Percentiles rank a stretch among this genome's conserved stretches.
These are phyloP conservation scores for Aspergillus baeticus DNA, from an alignment of 495 filamentous ascomycete genomes.

Conservation along the genomic window DNA sequence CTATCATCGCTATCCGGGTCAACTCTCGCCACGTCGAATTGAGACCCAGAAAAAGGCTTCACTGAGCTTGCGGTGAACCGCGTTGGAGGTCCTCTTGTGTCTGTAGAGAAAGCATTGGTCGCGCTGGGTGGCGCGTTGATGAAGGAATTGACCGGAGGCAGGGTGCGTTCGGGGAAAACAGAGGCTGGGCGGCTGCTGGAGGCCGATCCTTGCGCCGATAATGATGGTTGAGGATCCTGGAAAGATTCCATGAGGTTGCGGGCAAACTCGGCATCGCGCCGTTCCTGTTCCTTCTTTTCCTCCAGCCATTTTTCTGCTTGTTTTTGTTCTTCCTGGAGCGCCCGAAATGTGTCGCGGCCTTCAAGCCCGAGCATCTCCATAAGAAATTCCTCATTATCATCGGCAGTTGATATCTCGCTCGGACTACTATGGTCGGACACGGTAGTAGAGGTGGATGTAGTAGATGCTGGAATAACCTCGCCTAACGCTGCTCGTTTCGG, in stretches of 20 bases:
- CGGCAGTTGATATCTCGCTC: neutral
- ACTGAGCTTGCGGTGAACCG: neutral
- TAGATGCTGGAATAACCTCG: neutral
- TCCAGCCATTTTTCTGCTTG: conserved; percentile 34
- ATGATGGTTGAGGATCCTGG: conserved; percentile 9
- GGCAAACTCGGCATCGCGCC: conserved; percentile 49
- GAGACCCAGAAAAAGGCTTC: neutral
- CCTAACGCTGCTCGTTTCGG: neutral
- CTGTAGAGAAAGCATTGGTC: neutral
- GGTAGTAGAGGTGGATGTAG: neutral
- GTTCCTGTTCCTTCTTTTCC: conserved; percentile 37
- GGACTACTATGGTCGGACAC: neutral
- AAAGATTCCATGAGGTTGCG: conserved; percentile 33
- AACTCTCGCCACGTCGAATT: neutral
- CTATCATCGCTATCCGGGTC: conserved; percentile 28
- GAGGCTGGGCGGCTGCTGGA: conserved; percentile 9
- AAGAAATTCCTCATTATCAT: conserved; percentile 13
- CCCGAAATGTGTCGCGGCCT: conserved; percentile 27
- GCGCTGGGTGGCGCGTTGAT: neutral
- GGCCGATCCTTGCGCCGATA: conserved; percentile 8
- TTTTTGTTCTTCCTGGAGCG: conserved; percentile 38
- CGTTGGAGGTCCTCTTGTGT: neutral
- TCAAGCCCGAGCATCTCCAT: conserved; percentile 28
- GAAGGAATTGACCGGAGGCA: neutral
- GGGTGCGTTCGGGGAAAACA: neutral